Conservation (phyloP, 257 asterid genomes). For the Ehretia macrophylla region DNA sequence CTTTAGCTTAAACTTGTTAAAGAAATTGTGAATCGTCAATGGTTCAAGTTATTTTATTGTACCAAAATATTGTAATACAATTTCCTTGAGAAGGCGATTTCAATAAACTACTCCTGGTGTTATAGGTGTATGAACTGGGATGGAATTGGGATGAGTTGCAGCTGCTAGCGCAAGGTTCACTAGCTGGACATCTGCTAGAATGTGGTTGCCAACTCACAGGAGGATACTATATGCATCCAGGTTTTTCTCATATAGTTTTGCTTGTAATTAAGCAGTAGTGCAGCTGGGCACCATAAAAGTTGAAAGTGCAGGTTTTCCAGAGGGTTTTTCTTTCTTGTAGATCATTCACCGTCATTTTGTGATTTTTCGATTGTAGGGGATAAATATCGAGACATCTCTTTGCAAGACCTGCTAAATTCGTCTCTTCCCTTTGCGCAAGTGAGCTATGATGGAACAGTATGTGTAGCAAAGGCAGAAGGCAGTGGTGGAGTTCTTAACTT, state of each 20-base stretch:
- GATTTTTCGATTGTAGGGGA: slow-evolving; percentile 47
- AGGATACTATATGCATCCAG: slow-evolving; percentile 97
- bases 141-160: slow-evolving; percentile 92
- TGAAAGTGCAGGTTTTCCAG: slow-evolving; percentile 2
- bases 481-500: slow-evolving; percentile 65
- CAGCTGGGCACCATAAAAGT: slow-evolving; percentile 2
- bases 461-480: slow-evolving; percentile 78
- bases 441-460: slow-evolving; percentile 62
- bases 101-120: slow-evolving; percentile 10
- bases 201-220: slow-evolving; percentile 99
- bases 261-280: background rate
- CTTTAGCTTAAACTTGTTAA: no score
- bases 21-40: no score
- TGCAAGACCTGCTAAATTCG: slow-evolving; percentile 62
- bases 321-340: slow-evolving; percentile 9
- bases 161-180: slow-evolving; percentile 88
- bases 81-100: background rate
- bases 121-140: slow-evolving; percentile 86
- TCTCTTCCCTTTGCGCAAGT: slow-evolving; percentile 95
- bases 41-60: no score
- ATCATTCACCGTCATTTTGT: slow-evolving; percentile 11
- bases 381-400: slow-evolving; percentile 67
- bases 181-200: slow-evolving; percentile 94
- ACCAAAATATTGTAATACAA: no score
- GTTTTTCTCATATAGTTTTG: slow-evolving; percentile 24